A percentile compares a stretch with the other conserved stretches of the same genome.
Evolutionary conservation across 2,329 filamentous ascomycete genomes (phyloP).

Genomic region (Sclerotinia borealis): DNA sequence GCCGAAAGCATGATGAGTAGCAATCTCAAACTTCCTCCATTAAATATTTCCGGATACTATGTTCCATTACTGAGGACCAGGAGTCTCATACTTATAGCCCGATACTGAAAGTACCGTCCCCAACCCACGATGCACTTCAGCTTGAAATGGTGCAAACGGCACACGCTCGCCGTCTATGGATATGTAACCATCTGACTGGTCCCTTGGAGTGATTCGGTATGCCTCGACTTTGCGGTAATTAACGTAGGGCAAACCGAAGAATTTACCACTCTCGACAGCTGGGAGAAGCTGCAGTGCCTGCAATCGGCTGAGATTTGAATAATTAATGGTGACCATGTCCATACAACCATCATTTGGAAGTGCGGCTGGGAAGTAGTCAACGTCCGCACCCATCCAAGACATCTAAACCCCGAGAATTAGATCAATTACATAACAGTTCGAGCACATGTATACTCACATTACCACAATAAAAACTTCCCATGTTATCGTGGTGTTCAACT

Average conservation of each 20-base stretch:
- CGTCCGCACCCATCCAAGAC: constrained; percentile 77
- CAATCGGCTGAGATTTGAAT: constrained; percentile 58
- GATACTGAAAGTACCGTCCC: constrained; percentile 52
- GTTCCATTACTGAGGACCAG: background rate
- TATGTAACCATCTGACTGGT: constrained; percentile 69
- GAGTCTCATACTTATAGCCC: constrained; percentile 7
- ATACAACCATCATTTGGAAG: constrained; percentile 75
- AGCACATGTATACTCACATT: constrained; percentile 53
- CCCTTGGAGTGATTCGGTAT: constrained; percentile 71
- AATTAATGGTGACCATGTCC: constrained; percentile 70
- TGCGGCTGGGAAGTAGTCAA: constrained; percentile 79
- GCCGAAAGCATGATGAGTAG: background rate
- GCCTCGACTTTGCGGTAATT: constrained; percentile 74
- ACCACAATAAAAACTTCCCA: constrained; percentile 87
- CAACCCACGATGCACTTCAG: constrained; percentile 73
- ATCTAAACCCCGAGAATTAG: constrained; percentile 44
- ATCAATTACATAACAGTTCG: background rate
- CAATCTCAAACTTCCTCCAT: background rate
- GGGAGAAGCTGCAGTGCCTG: constrained; percentile 63
- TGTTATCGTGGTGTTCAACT: constrained; percentile 60
- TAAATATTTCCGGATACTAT: background rate
- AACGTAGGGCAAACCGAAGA: constrained; percentile 72
- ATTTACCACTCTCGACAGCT: constrained; percentile 61
- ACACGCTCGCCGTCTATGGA: constrained; percentile 86
- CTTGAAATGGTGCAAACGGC: constrained; percentile 82